A percentile compares a stretch with the other conserved stretches of the same genome.
Conservation (phyloP, 2,329 filamentous ascomycete genomes). For the Fusarium sulawesiense region DNA sequence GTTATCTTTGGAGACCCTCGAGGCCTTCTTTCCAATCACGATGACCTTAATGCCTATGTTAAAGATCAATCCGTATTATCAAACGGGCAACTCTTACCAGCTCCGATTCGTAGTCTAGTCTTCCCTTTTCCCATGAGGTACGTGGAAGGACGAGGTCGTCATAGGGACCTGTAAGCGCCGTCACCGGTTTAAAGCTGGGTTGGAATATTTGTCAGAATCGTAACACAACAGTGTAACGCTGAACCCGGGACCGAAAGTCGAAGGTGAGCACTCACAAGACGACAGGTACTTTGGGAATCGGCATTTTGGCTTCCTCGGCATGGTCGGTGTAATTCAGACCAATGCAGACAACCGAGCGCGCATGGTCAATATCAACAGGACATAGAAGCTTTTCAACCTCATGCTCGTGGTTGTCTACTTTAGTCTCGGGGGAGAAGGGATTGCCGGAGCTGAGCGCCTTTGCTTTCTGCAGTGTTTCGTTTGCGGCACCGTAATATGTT, state of each 20-base stretch:
- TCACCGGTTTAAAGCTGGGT: not conserved
- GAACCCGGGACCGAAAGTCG: no score
- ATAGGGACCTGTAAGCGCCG: not conserved
- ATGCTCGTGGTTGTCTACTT: not conserved
- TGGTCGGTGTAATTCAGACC: not conserved
- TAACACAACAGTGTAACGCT: no score
- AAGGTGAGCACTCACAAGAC: not conserved
- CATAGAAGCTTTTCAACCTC: not conserved
- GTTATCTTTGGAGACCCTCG: not conserved
- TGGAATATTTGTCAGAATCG: no score
- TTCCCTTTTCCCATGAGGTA: not conserved
- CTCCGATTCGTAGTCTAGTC: not conserved
- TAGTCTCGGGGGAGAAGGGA: not conserved
- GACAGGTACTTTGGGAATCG: not conserved
- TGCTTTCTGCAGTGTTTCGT: not conserved
- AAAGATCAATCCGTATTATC: no score
- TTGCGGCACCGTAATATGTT: not conserved
- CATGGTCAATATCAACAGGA: not conserved
- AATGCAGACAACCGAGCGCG: not conserved
- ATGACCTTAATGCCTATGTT: not conserved
- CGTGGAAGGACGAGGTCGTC: not conserved
- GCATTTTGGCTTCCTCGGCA: not conserved
- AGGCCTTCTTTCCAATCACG: not conserved
- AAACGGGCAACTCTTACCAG: not conserved
- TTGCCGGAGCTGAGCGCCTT: accelerated